Base-by-base conservation (phyloP, 441 rosid species). In the Gossypium davidsonii region DNA sequence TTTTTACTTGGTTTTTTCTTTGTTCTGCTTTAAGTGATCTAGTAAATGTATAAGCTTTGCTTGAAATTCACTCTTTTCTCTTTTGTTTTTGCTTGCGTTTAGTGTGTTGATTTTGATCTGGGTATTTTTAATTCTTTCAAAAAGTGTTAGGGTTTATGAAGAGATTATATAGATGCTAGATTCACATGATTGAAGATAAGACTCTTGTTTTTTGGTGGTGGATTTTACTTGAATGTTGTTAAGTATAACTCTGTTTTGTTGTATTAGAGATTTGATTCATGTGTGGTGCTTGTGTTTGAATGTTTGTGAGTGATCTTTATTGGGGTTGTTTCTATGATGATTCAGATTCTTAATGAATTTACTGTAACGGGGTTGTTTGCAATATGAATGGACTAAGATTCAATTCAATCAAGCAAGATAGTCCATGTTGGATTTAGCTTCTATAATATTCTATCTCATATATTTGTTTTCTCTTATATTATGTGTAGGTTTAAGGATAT, bases 401-500 rank as follows among this genome's bases (percentile, higher is more conserved):
- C 55, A 0, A 12, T 65, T 65, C 55, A 44, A 21, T 44, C 57
- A n/a, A 67, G 57, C 71, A 53, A 67, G 25, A 6, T 34, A 67
- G 71, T 9, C 31, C 11, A 49, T 26, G 21, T 25, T 39, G 6
- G 28, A 55, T 56, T 53, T 79, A 59, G 23, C 57, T 48, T 23
- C 21, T 34, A 34, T 34, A 6, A 34, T 34, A 34, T 5, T 34
- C 8, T 17, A 11, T 53, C 72, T 68, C 55, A 9, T 25, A 62
- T 39, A 20, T 31, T 14, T 49, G 68, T 67, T 14, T 72, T 51
- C 17, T 14, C 56, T 6, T 11, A 17, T 14, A 6, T 61, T 53
- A 11, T 71, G 26, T 64, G 34, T 67, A 81, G 90, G 79, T 55
- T 20, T 52, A 56, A 46, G 67, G 34, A 3, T 15, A 90, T 91